Base-by-base conservation (phyloP, 2,329 filamentous ascomycete species). In the Emericellopsis cladophorae region DNA sequence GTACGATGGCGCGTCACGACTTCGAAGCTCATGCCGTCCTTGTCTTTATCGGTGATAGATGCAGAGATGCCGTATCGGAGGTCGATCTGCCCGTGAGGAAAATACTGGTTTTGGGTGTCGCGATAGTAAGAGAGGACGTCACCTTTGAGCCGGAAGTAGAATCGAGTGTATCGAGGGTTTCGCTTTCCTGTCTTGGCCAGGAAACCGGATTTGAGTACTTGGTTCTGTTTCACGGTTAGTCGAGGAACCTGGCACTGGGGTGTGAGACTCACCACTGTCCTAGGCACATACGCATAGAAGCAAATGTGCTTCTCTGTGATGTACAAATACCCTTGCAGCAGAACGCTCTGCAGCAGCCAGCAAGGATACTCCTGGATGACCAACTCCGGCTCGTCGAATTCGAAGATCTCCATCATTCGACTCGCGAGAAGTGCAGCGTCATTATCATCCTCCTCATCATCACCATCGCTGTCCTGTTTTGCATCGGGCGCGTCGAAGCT, bases 281-380 rank as follows among this genome's bases (percentile, higher is more conserved):
- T 93, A 7, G 88, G 88, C n/a, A 96, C 72, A 56, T 95, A 95
- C 32, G 92, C 88, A 56, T 95, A 96, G 59, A 96, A 98, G 62
- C 89, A 95, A 45, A 96, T 84, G 56, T 98, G 92, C 51, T 81
- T 84, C 45, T 83, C 72, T 0, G 92, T 96, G 54, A 98, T 85
- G 62, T 96, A 96, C 73, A 98, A 81, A 57, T 92, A 95, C 6
- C 92, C 92, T 56, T 95, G 88, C 8, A 96, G 72, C 24, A 96
- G 67, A 36, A 95, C 87, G 54, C 84, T 95, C 57, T 95, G 88
- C 29, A 96, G 65, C 32, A 96, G 66, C 80, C 87, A 95, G 62
- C 90, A 96, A 8, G 88, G 84, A 56, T 93, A 95, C 65, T 96
- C 90, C 58, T 84, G 79, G 45, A 95, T 78, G 18, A 96, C 85